Percentiles rank a stretch among this genome's conserved stretches.
Evolutionary conservation across 2,329 filamentous ascomycete genomes (phyloP).

Genomic region (Raffaelea deltoideospora): DNA sequence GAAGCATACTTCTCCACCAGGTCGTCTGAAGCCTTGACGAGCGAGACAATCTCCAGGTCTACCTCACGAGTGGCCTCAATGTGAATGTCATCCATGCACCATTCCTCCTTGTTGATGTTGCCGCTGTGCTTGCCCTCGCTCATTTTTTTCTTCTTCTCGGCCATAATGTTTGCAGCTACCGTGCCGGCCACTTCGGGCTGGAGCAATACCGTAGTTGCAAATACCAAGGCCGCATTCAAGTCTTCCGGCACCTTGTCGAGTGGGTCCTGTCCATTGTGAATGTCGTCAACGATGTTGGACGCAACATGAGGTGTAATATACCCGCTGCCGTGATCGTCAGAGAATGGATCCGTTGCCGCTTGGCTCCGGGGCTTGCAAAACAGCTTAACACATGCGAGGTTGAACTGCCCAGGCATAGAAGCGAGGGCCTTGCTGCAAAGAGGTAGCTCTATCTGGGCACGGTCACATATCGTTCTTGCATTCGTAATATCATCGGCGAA

Average conservation of each 20-base stretch:
- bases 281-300: no score
- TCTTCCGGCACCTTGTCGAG: conserved; percentile 20
- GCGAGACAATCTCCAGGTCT: conserved; percentile 43
- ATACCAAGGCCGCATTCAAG: conserved; percentile 24
- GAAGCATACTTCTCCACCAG: conserved; percentile 26
- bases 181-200: conserved; percentile 15
- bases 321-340: no score
- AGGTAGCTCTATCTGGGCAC: conserved; percentile 52
- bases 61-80: conserved; percentile 33
- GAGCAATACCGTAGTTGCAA: conserved; percentile 28
- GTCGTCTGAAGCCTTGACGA: conserved; percentile 29
- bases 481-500: conserved; percentile 50
- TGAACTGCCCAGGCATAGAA: conserved; percentile 63
- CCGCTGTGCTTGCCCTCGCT: no score
- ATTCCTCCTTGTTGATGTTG: no score
- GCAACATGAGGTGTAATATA: no score
- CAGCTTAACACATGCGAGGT: conserved; percentile 55
- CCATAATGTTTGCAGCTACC: no score
- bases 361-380: conserved; percentile 34
- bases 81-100: conserved; percentile 18
- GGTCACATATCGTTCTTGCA: conserved; percentile 51
- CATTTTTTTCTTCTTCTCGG: conserved; percentile 18
- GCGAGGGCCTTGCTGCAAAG: conserved; percentile 34
- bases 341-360: no score
- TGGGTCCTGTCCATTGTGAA: conserved; percentile 11